Evolutionary conservation across 768 basidiomycete genomes (phyloP), one percentile per base, ranked within the genome.

Genomic region (Lactarius indigo): DNA sequence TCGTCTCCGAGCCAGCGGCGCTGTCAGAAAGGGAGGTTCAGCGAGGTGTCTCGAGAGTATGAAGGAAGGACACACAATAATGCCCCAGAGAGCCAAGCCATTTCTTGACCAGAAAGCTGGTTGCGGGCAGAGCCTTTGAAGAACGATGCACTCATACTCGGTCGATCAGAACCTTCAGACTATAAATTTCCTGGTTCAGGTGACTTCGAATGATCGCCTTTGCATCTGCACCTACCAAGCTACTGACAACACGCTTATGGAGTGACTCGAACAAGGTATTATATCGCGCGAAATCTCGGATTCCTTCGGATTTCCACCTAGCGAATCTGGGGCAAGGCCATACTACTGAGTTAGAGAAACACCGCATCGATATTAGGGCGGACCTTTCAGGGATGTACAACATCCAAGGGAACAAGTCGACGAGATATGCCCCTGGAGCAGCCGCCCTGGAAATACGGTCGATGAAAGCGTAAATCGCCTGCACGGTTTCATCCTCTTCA

Each of bases 291-390:
- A 70, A 58, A 39, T 61, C 41, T 35, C 50, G 33, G 23, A 44
- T 44, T 30, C 59, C 72, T 26, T 71, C 70, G 33, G 68, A 70
- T 42, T 72, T 72, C 72, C 72, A 72, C 31, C 63, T 64, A 7
- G 70, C 64, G 23, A 70, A 52, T 26, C 61, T 63, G 31, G 35
- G 28, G 44, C 42, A n/a, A 9, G n/a, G 28, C 33, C 12, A 33
- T 26, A 31, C 13, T 2, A 13, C 28, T 54, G 47, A 37, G 31
- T 5, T 10, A 31, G 52, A 20, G n/a, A 33, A 31, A 52, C 9
- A 35, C 26, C 20, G 3, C 20, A 31, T 3, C 18, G 9, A 20
- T 44, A 15, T 15, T 10, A 26, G 30, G 26, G 8, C 61, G 15
- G 28, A 54, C 64, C 42, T 44, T 44, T 44, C 42, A 44, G 42